Percentiles rank a stretch among this genome's conserved stretches.
Evolutionary conservation across 1,139 yeast species (phyloP).

Genomic region (Arxiozyma heterogenica): DNA sequence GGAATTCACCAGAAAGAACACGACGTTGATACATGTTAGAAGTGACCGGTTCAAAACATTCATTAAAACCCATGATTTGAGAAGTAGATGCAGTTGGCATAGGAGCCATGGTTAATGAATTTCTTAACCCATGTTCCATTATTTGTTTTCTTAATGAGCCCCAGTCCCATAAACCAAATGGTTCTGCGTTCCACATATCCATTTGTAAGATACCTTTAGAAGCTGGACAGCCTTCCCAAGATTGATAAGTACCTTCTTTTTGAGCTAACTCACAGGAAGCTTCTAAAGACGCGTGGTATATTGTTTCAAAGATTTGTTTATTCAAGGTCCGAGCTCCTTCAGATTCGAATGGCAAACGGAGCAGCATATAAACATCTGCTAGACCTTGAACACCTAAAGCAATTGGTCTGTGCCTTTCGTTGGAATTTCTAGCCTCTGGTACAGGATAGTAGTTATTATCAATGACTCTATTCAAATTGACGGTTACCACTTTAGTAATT

Average conservation of each 20-base stretch:
- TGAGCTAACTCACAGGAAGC: slow-evolving; percentile 67
- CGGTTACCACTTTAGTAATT: slow-evolving; percentile 63
- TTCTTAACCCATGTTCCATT: slow-evolving; percentile 57
- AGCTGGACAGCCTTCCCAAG: slow-evolving; percentile 73
- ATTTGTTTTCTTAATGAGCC: slow-evolving; percentile 51
- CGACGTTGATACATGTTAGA: slow-evolving; percentile 80
- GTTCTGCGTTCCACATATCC: slow-evolving; percentile 57
- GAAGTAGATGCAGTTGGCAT: slow-evolving; percentile 98
- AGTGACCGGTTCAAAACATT: slow-evolving; percentile 86
- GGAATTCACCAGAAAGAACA: slow-evolving; percentile 82
- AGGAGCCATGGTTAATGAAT: slow-evolving; percentile 79
- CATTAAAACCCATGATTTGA: slow-evolving; percentile 79
- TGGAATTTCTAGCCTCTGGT: slow-evolving; percentile 55
- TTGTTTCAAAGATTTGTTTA: slow-evolving; percentile 78
- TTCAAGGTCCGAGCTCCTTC: slow-evolving; percentile 63
- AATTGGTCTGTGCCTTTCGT: slow-evolving; percentile 71
- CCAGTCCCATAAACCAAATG: slow-evolving; percentile 53
- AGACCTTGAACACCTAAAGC: slow-evolving; percentile 89
- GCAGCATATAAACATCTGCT: slow-evolving; percentile 69
- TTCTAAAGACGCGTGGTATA: slow-evolving; percentile 80
- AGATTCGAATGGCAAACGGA: slow-evolving; percentile 73
- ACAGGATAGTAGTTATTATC: slow-evolving; percentile 76
- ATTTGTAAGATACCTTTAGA: slow-evolving; percentile 68
- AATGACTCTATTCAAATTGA: slow-evolving; percentile 66
- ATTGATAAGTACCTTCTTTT: slow-evolving; percentile 53